Evolutionary conservation across 1,139 yeast species (phyloP), one percentile per base, ranked within the genome.

Genomic region (Yamadazyma songkhlaensis): DNA sequence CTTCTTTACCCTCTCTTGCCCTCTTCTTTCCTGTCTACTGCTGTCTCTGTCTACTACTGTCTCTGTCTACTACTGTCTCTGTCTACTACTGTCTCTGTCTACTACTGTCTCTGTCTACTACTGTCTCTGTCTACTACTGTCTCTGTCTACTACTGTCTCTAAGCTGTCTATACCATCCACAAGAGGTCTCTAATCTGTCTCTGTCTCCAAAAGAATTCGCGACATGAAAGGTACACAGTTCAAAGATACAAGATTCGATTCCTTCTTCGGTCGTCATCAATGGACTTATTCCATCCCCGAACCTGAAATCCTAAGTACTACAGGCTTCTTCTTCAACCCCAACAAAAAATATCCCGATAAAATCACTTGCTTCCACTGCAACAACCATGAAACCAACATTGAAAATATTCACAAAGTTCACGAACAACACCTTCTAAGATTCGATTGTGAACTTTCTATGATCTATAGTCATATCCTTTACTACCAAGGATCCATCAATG

Each of bases 261-360:
- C 60, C 1, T 55, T 55, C 31, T 41, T 45, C 6, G 44, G 33
- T 29, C 38, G 42, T 13, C 46, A 45, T 24, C 46, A 41, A 22
- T 57, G 60, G 55, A 35, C 44, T 6, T 35, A 44, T 25, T 46
- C 46, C 4, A 27, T 35, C 9, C 55, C 55, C 12, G 42, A 41
- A 13, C 40, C 44, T 14, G 50, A 44, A 11, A 35, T 43, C 6
- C 40, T 59, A 14, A 86, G 88, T 1, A 72, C 69, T 25, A 69
- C 77, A 21, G 96, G 96, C 1, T 86, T 87, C 56, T 81, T 70
- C 51, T 85, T 72, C 56, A 67, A 77, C 10, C 95, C 95, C 2
- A 67, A 72, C 0, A 63, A 60, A 43, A 55, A 59, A 29, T 56
- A 65, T 39, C 57, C 54, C n/a, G 79, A 65, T 54, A 73, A 73